These are phyloP conservation scores for Boletus sensibilis DNA, from an alignment of 768 basidiomycete genomes.

Conservation along the genomic window DNA sequence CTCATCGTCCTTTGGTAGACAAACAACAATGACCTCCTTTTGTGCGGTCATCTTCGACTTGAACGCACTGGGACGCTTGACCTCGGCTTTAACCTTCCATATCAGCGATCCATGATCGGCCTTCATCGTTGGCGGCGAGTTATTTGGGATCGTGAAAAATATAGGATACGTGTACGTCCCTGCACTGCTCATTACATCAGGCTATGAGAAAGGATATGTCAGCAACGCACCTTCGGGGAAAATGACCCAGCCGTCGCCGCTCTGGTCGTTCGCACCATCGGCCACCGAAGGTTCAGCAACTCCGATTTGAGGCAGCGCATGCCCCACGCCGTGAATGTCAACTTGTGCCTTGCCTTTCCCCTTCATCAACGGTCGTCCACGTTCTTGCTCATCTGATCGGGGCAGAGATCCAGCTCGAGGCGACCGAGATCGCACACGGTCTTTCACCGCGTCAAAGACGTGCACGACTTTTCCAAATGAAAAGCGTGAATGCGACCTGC, in stretches of 20 bases:
- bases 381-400: conserved; percentile 8
- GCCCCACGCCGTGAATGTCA: background rate
- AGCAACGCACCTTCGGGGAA: conserved; percentile 70
- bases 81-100: conserved; percentile 80
- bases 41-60: conserved; percentile 65
- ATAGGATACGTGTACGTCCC: conserved; percentile 95
- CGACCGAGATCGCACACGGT: conserved; percentile 49
- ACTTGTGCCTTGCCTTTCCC: conserved; percentile 31
- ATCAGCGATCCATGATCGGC: conserved; percentile 73
- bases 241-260: conserved; percentile 71
- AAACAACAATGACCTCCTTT: conserved; percentile 73
- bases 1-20: conserved; percentile 51
- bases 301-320: conserved; percentile 24
- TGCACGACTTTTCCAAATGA: conserved; percentile 53
- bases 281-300: conserved; percentile 31
- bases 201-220: conserved; percentile 13
- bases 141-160: conserved; percentile 80
- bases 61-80: conserved; percentile 80
- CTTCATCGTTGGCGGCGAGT: conserved; percentile 73
- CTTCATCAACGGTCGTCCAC: conserved; percentile 32
- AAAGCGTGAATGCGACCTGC: conserved; percentile 46
- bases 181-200: conserved; percentile 52
- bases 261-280: conserved; percentile 31
- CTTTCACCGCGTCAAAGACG: conserved; percentile 44
- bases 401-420: conserved; percentile 23